phyloP scores from a whole-genome alignment of 1,284 basidiomycete species.

The Melampsora medusae region DNA sequence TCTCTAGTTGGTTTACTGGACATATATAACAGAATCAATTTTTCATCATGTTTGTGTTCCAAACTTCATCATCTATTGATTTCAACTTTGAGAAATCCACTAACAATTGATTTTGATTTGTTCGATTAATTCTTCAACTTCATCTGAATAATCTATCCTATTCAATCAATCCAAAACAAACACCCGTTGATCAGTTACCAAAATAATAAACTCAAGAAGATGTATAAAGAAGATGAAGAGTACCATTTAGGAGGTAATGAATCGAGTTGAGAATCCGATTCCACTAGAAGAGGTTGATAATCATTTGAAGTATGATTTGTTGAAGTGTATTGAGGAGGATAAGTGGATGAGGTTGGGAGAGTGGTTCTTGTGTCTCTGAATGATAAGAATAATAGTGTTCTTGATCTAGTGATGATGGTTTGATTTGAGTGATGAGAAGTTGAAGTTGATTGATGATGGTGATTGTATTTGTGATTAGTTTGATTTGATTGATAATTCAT shows the following conservation, averaged over 20 bases:
- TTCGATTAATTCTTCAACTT: slow-evolving; percentile 74
- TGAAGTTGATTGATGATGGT: not conserved
- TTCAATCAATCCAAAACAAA: not conserved
- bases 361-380: slow-evolving; percentile 75
- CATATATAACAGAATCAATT: not conserved
- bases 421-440: not conserved
- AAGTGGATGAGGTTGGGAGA: slow-evolving; percentile 57
- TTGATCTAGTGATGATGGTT: slow-evolving; percentile 67
- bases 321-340: slow-evolving; percentile 32
- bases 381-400: slow-evolving; percentile 91
- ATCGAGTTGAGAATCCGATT: not conserved
- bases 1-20: slow-evolving; percentile 79
- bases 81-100: slow-evolving; percentile 52
- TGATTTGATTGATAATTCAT: no score
- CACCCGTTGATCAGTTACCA: slow-evolving; percentile 48
- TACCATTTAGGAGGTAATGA: slow-evolving; percentile 53
- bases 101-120: slow-evolving; percentile 74
- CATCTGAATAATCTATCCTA: slow-evolving; percentile 89
- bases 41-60: slow-evolving; percentile 35
- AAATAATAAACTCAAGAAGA: slow-evolving; percentile 47
- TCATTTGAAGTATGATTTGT: not conserved
- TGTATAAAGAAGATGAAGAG: slow-evolving; percentile 50
- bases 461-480: no score
- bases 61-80: not conserved
- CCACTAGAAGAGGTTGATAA: not conserved